phyloP scores from a whole-genome alignment of 257 asterid species.

The Primulina huaijiensis region DNA sequence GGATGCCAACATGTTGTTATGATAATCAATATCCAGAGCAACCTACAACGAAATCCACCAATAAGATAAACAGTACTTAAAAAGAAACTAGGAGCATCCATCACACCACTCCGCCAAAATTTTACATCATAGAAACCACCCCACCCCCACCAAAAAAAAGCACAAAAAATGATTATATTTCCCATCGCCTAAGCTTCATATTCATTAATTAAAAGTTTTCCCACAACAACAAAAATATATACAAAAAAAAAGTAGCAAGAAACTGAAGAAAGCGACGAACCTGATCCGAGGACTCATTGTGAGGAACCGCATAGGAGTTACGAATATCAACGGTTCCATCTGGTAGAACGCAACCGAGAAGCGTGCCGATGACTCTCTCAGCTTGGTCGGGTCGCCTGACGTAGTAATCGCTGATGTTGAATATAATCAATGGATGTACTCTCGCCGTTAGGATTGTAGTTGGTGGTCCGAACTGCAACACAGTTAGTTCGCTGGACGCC shows the following conservation, averaged over 20 bases:
- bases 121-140: no score
- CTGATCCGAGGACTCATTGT: constrained; percentile 88
- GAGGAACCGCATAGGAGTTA: constrained; percentile 90
- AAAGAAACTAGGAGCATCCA: neutral
- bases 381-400: constrained; percentile 93
- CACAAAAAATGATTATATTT: neutral
- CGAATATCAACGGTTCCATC: constrained; percentile 91
- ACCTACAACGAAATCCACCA: constrained; percentile 44
- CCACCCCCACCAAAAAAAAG: neutral
- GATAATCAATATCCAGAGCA: constrained; percentile 95
- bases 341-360: constrained; percentile 82
- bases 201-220: neutral
- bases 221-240: neutral
- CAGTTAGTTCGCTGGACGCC: constrained; percentile 54
- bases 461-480: constrained; percentile 61
- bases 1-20: constrained; percentile 81
- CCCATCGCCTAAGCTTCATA: neutral
- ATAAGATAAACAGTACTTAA: neutral
- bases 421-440: constrained; percentile 84
- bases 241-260: neutral
- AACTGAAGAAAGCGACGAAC: constrained; percentile 30
- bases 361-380: constrained; percentile 89
- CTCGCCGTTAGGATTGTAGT: constrained; percentile 56
- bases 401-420: constrained; percentile 77
- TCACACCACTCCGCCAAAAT: neutral